Conservation (phyloP, 2,329 filamentous ascomycete genomes). For the Colletotrichum phormii region DNA sequence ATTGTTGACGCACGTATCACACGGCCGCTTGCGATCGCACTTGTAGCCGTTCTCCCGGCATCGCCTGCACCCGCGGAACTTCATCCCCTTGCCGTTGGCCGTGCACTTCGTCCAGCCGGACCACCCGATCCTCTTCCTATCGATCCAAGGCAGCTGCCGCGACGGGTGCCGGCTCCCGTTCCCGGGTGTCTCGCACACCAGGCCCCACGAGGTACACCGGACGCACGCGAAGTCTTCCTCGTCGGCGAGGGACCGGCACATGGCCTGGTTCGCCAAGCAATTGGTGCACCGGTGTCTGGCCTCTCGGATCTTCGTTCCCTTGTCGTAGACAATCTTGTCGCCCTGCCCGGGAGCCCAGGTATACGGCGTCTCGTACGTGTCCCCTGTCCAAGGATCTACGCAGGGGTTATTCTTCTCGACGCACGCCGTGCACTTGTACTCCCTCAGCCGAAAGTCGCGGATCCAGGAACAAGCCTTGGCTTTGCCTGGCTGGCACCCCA, state of each 20-base stretch:
- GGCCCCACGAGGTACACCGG: slow-evolving; percentile 30
- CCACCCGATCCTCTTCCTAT: slow-evolving; percentile 30
- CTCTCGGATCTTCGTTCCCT: not conserved
- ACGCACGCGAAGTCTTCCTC: slow-evolving; percentile 31
- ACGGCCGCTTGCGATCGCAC: slow-evolving; percentile 53
- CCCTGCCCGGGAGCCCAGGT: not conserved
- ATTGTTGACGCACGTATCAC: slow-evolving; percentile 46
- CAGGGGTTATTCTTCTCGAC: slow-evolving; percentile 35
- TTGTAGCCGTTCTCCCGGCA: slow-evolving; percentile 9
- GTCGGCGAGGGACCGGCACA: slow-evolving; percentile 18
- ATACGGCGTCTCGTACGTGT: slow-evolving; percentile 34
- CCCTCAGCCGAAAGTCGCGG: slow-evolving; percentile 23
- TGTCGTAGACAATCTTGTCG: not conserved
- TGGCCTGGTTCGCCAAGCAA: slow-evolving; percentile 5
- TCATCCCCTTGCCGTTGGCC: not conserved
- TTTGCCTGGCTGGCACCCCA: not conserved
- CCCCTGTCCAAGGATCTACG: slow-evolving; percentile 35
- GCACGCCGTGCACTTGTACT: slow-evolving; percentile 38
- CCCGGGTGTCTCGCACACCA: slow-evolving; percentile 21
- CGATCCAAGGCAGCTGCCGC: slow-evolving; percentile 2
- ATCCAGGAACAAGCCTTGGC: slow-evolving; percentile 17
- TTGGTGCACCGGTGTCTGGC: slow-evolving; percentile 15
- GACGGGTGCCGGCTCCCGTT: not conserved
- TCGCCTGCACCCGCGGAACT: slow-evolving; percentile 17
- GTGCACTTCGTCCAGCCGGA: not conserved